Base-by-base conservation (phyloP, 2,329 filamentous ascomycete species). In the Arthrobotrys pseudoclavata region DNA sequence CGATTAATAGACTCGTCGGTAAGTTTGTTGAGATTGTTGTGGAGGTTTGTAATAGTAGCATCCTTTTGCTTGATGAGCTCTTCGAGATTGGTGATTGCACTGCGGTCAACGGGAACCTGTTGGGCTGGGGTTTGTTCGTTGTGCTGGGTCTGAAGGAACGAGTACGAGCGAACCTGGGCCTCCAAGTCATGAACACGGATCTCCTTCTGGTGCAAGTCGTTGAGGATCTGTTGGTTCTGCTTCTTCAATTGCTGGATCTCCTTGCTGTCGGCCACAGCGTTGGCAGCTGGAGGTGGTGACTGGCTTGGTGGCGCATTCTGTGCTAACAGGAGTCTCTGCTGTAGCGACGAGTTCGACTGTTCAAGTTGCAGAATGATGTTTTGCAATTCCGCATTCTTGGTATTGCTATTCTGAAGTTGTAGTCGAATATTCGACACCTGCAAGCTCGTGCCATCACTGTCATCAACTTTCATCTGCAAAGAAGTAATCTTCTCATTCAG, bases 31-130 rank as follows among this genome's bases (percentile, higher is more conserved):
- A 79, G 75, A 31, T 74, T 72, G 45, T 20, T 31, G 75, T 79
- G 75, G 4, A 79, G 63, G 63, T 74, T 74, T 50, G 45, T 61
- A 22, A 79, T 74, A n/a, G 75, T 74, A 15, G 15, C 9, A 26
- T 79, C 75, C 63, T 79, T 79, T 31, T 79, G 75, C 62, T 52
- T 74, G 52, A 79, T 62, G 31, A 79, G 69, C 12, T 72, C 75
- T 24, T 79, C 75, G 7, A 79, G 69, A 22, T 72, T 69, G 26
- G 37, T 55, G 63, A 74, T 74, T 15, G 62, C 45, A 15, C 50
- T 45, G 10, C 62, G 63, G 55, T 74, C 69, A 4, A 31, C 50
- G 22, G n/a, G 42, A 3, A 40, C 22, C 24, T 60, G 61, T 31
- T 57, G 48, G 5, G 15, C 26, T 20, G 72, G 60, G 24, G 66